Evolutionary conservation across 768 basidiomycete species (phyloP).

Genomic region (Leucosporidium creatinivorum): DNA sequence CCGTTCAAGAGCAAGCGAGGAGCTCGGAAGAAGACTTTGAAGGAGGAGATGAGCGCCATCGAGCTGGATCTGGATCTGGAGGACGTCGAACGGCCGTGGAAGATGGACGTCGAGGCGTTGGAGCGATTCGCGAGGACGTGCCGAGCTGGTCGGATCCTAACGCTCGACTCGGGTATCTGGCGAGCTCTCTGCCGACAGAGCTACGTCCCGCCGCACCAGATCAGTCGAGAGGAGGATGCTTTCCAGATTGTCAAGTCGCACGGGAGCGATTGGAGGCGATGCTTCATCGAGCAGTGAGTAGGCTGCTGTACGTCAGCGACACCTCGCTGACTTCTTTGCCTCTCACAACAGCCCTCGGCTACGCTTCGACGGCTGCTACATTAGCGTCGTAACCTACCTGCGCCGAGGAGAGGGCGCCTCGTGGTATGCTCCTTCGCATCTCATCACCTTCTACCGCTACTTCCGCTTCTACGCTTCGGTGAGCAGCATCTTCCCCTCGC

Average conservation of each 20-base stretch:
- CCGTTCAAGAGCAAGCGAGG: conserved; percentile 3
- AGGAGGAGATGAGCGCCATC: conserved; percentile 19
- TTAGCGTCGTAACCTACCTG: conserved; percentile 34
- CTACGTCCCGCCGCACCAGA: conserved; percentile 25
- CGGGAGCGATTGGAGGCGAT: conserved; percentile 31
- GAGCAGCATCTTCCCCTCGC: not conserved
- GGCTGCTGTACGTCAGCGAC: not conserved
- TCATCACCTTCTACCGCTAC: conserved; percentile 37
- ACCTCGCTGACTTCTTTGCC: not conserved
- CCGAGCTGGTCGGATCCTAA: conserved; percentile 20
- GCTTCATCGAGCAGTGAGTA: conserved; percentile 37
- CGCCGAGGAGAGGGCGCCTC: conserved; percentile 29
- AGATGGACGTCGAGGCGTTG: conserved; percentile 27
- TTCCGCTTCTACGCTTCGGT: conserved; percentile 2
- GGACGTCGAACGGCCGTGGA: conserved; percentile 14
- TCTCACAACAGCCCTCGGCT: conserved; percentile 23
- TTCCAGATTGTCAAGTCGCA: conserved; percentile 19
- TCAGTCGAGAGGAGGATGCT: conserved; percentile 4
- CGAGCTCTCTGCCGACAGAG: conserved; percentile 7
- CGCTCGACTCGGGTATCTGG: conserved; percentile 20
- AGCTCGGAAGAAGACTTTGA: conserved; percentile 9
- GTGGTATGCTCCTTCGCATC: conserved; percentile 29
- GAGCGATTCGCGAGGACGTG: conserved; percentile 26
- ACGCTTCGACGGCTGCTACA: conserved; percentile 35
- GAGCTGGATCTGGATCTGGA: conserved; percentile 24